Evolutionary conservation across 352 stramenopile species (phyloP).

Genomic region (Globisporangium acanthophoron): DNA sequence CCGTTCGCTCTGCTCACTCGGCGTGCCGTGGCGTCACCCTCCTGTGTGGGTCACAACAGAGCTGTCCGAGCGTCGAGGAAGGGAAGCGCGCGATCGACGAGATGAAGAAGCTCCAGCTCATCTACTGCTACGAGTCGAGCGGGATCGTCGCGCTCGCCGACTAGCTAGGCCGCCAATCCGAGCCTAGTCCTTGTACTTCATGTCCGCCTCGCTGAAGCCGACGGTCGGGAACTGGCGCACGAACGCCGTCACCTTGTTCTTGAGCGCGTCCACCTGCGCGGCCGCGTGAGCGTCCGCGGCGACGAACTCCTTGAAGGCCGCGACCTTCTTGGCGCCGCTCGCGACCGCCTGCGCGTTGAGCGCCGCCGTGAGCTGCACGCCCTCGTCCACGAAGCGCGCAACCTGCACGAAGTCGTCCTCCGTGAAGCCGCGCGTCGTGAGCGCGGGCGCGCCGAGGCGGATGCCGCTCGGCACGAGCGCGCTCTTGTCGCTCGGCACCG

Average conservation of each 20-base stretch:
- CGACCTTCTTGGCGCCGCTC: conserved; percentile 95
- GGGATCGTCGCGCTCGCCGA: conserved; percentile 68
- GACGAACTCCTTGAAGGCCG: conserved; percentile 84
- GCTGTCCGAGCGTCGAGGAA: conserved; percentile 69
- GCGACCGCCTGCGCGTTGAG: conserved; percentile 87
- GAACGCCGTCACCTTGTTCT: conserved; percentile 90
- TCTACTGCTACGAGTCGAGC: conserved; percentile 79
- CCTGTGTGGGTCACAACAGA: conserved; percentile 23
- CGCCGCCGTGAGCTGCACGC: conserved; percentile 90
- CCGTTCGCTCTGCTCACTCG: neutral
- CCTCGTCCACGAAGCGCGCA: conserved; percentile 94
- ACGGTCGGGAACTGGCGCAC: conserved; percentile 95
- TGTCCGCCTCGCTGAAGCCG: conserved; percentile 93
- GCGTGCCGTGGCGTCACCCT: conserved; percentile 2
- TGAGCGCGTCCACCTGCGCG: conserved; percentile 72
- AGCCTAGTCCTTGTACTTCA: conserved; percentile 82
- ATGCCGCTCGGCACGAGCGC: conserved; percentile 96
- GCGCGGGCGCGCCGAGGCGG: conserved; percentile 93
- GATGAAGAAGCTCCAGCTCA: conserved; percentile 75
- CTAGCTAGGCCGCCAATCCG: conserved; percentile 14
- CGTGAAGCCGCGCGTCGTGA: conserved; percentile 94
- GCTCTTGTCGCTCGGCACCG: conserved; percentile 95
- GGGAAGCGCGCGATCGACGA: conserved; percentile 62
- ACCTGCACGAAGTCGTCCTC: conserved; percentile 95
- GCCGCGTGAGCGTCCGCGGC: conserved; percentile 34